Evolutionary conservation across 192 early-diverging fungal genomes (phyloP), one percentile per base, ranked within the genome.

Genomic region (Anaeromyces robustus): DNA sequence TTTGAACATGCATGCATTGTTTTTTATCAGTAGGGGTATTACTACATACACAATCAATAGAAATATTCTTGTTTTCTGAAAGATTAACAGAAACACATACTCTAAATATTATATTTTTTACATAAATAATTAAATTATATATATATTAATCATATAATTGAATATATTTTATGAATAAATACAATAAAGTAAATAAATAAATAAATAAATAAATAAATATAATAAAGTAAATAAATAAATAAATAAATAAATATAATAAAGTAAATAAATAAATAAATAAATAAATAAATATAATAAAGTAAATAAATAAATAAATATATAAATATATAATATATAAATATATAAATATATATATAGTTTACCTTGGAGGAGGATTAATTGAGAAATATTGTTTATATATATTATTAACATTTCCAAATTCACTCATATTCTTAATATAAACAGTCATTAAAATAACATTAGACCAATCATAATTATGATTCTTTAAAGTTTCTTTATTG

Each of bases 1-100:
- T 89, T 82, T 95, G 94, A 16, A 95, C 94, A 86, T 95, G 94
- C 85, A 95, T 85, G 0, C 89, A 90, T 29, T 90, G 83, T 78
- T 86, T 87, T 34, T 79, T 79, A 2, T 29, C 43, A 13, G 30
- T 32, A 4, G 59, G 39, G 22, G 80, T 78, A 39, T 81, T 85
- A 32, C 86, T 87, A 14, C 92, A 92, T 1, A 88, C 80, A 26
- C 88, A 85, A 83, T 92, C 94, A 31, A 94, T 90, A 80, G 94
- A 92, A 22, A 94, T 83, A 22, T 82, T 84, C n/a, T 81, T 41
- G 0, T 81, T 82, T 28, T 77, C 79, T 32, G 82, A 84, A 13
- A 91, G 81, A 26, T 85, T 83, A 22, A 87, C 85, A 39, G 88
- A 87, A 2, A 94, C 90, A 30, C 90, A 89, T 12, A 93, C 91